phyloP scores from a whole-genome alignment of 1,139 yeast species.

The Taiozyma sp. region DNA sequence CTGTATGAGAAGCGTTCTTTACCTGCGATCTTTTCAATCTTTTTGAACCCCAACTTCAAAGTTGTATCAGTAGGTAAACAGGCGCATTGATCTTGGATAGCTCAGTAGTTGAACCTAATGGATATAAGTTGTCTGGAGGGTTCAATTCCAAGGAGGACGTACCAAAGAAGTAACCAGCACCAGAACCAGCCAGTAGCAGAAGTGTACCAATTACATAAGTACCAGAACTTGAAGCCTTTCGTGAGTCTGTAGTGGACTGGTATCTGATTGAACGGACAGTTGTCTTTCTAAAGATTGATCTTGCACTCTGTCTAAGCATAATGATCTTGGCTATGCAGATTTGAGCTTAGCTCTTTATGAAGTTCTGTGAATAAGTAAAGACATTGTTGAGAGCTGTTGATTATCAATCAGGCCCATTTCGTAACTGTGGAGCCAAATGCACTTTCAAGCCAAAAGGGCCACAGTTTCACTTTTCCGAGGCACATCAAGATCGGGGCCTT shows the following conservation, averaged over 20 bases:
- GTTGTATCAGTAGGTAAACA: constrained; percentile 34
- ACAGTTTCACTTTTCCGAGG: neutral
- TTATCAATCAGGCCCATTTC: neutral
- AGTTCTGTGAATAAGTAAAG: neutral
- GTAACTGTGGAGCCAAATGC: neutral
- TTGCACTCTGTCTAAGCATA: neutral
- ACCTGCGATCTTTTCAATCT: constrained; percentile 36
- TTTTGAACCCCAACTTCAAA: constrained; percentile 35
- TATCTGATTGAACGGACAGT: constrained; percentile 1
- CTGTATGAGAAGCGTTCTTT: constrained; percentile 28
- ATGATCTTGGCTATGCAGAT: neutral
- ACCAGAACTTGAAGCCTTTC: neutral
- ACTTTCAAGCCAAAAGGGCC: neutral
- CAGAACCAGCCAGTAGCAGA: constrained; percentile 4
- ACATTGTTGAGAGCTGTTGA: neutral
- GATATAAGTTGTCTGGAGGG: constrained; percentile 6
- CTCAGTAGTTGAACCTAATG: constrained; percentile 27
- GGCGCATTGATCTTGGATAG: constrained; percentile 26
- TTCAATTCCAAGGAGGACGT: constrained; percentile 1
- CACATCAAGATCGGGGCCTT: neutral
- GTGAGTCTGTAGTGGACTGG: constrained; percentile 2
- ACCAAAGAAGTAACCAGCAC: constrained; percentile 8
- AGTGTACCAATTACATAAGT: neutral
- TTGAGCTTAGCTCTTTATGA: too few species aligned
- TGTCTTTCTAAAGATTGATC: neutral